Percentiles rank a stretch among this genome's conserved stretches.
phyloP scores from a whole-genome alignment of 257 asterid genomes.

The Salvia hispanica region DNA sequence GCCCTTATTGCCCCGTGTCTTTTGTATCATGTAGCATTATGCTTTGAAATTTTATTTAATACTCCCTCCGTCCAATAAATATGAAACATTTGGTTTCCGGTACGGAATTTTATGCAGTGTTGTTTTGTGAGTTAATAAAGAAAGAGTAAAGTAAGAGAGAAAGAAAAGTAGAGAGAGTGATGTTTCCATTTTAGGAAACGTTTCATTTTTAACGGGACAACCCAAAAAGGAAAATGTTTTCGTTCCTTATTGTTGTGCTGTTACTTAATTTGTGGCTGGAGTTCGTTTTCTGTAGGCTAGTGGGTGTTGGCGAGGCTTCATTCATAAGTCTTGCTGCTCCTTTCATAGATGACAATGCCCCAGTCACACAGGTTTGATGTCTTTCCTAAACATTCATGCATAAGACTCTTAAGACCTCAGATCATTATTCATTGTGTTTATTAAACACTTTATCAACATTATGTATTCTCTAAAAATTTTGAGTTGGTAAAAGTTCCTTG shows the following conservation, averaged over 20 bases:
- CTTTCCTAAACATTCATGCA: slow-evolving; percentile 11
- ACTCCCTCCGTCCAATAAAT: no score
- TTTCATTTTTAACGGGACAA: no score
- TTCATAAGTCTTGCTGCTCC: slow-evolving; percentile 98
- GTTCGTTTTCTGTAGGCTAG: slow-evolving; percentile 63
- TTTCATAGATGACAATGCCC: slow-evolving; percentile 97
- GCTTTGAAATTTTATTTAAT: slow-evolving; percentile 1
- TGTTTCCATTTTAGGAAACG: no score
- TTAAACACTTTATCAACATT: slow-evolving; percentile 15
- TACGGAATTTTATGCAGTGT: no score
- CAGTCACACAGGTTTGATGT: slow-evolving; percentile 68
- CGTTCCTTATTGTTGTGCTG: background rate
- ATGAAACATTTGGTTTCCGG: no score
- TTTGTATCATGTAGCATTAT: background rate
- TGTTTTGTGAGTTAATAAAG: no score
- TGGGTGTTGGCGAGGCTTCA: slow-evolving; percentile 99
- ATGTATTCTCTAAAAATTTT: background rate
- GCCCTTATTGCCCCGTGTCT: background rate
- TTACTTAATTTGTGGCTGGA: slow-evolving; percentile 17
- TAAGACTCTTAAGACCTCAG: no score
- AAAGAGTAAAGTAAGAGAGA: no score
- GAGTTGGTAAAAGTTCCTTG: slow-evolving; percentile 8
- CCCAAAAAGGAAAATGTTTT: no score
- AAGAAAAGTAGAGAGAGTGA: no score
- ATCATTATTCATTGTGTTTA: slow-evolving; percentile 8